phyloP scores from a whole-genome alignment of 2,329 filamentous ascomycete genomes.

The Penicillium occitanis region DNA sequence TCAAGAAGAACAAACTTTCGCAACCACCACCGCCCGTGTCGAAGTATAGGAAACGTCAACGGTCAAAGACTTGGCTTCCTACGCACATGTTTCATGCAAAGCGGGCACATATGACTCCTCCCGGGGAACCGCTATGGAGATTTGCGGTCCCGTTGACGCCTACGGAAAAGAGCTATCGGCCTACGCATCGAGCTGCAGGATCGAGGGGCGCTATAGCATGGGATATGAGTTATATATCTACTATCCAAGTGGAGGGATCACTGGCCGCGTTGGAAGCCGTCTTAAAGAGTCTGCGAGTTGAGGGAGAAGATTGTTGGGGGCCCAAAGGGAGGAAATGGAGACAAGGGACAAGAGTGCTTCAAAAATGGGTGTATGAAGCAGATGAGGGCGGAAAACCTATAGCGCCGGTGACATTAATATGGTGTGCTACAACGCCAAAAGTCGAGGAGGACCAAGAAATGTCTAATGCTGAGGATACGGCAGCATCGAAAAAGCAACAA shows the following conservation, averaged over 20 bases:
- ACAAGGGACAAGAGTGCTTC: constrained; percentile 57
- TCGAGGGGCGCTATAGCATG: constrained; percentile 77
- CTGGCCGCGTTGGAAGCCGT: constrained; percentile 64
- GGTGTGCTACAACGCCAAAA: constrained; percentile 56
- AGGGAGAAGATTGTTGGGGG: constrained; percentile 60
- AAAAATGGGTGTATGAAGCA: constrained; percentile 59
- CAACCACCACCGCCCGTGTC: constrained; percentile 60
- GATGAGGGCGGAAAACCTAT: constrained; percentile 59
- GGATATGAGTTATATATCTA: constrained; percentile 94
- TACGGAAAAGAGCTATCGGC: constrained; percentile 84
- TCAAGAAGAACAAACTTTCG: constrained; percentile 69
- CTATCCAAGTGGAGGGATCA: constrained; percentile 72
- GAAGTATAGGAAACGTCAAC: constrained; percentile 81
- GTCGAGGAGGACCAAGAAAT: constrained; percentile 37
- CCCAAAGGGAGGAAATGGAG: constrained; percentile 70
- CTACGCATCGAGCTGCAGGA: constrained; percentile 76
- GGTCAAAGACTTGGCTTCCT: constrained; percentile 88
- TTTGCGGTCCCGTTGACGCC: constrained; percentile 83
- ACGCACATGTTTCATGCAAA: constrained; percentile 95
- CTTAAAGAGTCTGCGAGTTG: constrained; percentile 64
- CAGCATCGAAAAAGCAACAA: constrained; percentile 28
- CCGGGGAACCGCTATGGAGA: constrained; percentile 79
- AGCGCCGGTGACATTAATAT: constrained; percentile 71
- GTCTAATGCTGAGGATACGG: constrained; percentile 30
- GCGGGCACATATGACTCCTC: constrained; percentile 80